Base-by-base conservation (phyloP, 768 basidiomycete species). In the Leccinum boreale region DNA sequence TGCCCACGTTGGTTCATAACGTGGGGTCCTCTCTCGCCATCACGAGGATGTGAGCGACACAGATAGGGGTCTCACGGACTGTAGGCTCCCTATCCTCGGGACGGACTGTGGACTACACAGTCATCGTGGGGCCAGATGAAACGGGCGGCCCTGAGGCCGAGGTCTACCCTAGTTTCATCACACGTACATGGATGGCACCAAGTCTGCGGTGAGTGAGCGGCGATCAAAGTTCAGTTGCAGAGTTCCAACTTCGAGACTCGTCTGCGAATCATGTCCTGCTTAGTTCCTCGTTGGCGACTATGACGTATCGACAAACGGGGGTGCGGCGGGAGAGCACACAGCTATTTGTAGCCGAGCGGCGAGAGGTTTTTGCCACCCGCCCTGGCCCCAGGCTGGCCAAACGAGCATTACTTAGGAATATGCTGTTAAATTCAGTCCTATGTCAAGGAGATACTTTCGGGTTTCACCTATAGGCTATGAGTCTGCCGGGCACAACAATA, bases 201-300 rank as follows among this genome's bases (percentile, higher is more conserved):
- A 23, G 44, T 26, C 4, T 39, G 23, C 29, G n/a, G 23, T 17
- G 50, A 19, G 48, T n/a, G 97, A 98, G 63, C 96, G 82, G 53
- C 96, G 85, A 77, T 99, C 97, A 55, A 99, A 80, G 71, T 98
- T 98, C 68, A 99, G 83, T 73, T 97, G 95, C 52, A 98, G 77
- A 76, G 98, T 98, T 81, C 96, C 96, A 60, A 99, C 94, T 72
- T 97, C 94, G 56, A 72, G 98, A 99, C 69, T 94, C 91, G 78
- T 99, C 97, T 45, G 85, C 87, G 14, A 98, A 36, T 36, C 35
- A 3, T 81, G 65, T 98, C 97, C 69, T 99, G 97, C 69, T 98
- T 96, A 0, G 94, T 95, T 7, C 91, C 72, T 99, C 92, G 63
- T 91, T 91, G 35, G 93, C 97, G 52, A 96, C 93, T 54, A 11